These are phyloP conservation scores for Pneumocystis wakefieldiae DNA, from an alignment of 1,139 yeast species.

Conservation along the genomic window DNA sequence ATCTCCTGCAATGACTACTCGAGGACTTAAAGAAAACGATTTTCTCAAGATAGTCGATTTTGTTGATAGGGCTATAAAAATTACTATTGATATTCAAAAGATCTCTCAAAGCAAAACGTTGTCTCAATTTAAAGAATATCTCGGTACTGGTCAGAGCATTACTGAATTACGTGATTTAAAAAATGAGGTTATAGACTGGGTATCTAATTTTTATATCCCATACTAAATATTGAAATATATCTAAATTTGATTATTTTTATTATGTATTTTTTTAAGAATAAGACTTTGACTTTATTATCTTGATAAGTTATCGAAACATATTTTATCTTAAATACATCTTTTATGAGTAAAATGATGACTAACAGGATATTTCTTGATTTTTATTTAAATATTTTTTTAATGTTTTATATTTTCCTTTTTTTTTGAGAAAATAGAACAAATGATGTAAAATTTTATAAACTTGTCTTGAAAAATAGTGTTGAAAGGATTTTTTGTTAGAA, in stretches of 20 bases:
- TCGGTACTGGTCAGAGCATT: constrained; percentile 2
- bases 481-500: constrained; percentile 33
- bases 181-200: constrained; percentile 1
- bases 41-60: constrained; percentile 68
- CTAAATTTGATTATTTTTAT: background rate
- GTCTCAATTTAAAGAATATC: constrained; percentile 2
- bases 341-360: background rate
- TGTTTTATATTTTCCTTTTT: too few relatives aligned
- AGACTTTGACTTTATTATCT: background rate
- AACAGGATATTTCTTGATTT: too few relatives aligned
- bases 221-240: background rate
- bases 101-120: constrained; percentile 8
- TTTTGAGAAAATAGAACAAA: background rate
- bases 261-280: background rate
- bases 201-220: background rate
- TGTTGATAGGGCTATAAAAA: constrained; percentile 70
- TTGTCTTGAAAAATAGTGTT: constrained; percentile 97
- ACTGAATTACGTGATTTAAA: constrained; percentile 3
- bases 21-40: constrained; percentile 84
- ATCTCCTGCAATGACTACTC: constrained; percentile 97
- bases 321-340: background rate
- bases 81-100: constrained; percentile 62
- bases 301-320: too few relatives aligned
- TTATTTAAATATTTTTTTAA: too few relatives aligned
- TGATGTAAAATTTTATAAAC: constrained; percentile 34